Conservation (phyloP, 2,329 filamentous ascomycete genomes). For the Talaromyces sp. region DNA sequence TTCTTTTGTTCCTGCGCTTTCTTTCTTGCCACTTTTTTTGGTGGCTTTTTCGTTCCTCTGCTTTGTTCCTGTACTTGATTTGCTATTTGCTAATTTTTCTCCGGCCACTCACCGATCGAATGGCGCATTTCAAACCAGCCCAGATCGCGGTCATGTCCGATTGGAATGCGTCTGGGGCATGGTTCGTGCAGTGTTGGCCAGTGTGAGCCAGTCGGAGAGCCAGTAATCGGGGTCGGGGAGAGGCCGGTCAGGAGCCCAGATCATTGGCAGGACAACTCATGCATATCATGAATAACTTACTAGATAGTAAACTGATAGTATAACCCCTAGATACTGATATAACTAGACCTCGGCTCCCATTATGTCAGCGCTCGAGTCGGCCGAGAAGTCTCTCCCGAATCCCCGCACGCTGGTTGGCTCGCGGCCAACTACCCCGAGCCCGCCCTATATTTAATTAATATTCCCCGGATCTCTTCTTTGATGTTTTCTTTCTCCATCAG, state of each 20-base stretch:
- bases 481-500: not conserved
- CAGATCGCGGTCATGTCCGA: not conserved
- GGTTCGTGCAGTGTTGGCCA: too few relatives aligned
- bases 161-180: not conserved
- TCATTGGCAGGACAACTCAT: not conserved
- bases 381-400: conserved; percentile 1
- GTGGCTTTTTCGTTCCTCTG: not conserved
- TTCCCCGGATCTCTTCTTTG: not conserved
- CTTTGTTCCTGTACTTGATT: not conserved
- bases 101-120: not conserved
- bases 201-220: too few relatives aligned
- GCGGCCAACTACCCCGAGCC: not conserved
- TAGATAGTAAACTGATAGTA: too few relatives aligned
- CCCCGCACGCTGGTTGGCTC: not conserved
- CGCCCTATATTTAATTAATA: too few relatives aligned
- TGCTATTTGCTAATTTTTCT: not conserved
- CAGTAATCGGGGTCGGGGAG: too few relatives aligned
- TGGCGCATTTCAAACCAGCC: not conserved
- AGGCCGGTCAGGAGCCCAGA: too few relatives aligned
- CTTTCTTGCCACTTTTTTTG: not conserved
- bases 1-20: not conserved
- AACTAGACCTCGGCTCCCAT: not conserved
- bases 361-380: not conserved
- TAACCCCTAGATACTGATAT: too few relatives aligned
- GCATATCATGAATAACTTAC: too few relatives aligned